These are phyloP conservation scores for Candida easanensis DNA, from an alignment of 805 yeast genomes.

Conservation along the genomic window DNA sequence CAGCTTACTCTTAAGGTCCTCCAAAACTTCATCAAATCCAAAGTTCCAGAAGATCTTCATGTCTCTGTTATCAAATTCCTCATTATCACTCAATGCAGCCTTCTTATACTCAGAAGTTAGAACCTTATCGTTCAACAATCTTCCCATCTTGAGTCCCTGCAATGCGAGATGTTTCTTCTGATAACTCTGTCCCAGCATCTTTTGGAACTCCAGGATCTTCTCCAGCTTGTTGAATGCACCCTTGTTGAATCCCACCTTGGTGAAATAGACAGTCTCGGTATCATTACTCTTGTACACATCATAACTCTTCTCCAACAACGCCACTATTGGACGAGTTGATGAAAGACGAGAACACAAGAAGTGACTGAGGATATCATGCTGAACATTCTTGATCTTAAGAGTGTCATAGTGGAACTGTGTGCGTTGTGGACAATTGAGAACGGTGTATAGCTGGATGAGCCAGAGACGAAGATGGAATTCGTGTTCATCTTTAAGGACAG, in stretches of 20 bases:
- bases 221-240: constrained; percentile 63
- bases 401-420: constrained; percentile 50
- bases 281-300: constrained; percentile 54
- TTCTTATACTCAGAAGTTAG: constrained; percentile 30
- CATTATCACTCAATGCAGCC: constrained; percentile 11
- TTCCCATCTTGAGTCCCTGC: constrained; percentile 28
- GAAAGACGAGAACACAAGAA: constrained; percentile 48
- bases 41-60: constrained; percentile 49
- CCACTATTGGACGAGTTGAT: constrained; percentile 41
- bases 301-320: constrained; percentile 36
- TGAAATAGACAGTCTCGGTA: constrained; percentile 46
- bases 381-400: constrained; percentile 70
- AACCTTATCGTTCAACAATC: constrained; percentile 29
- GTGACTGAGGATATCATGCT: constrained; percentile 66
- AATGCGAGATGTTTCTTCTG: constrained; percentile 25
- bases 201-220: constrained; percentile 62
- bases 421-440: constrained; percentile 50
- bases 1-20: constrained; percentile 11
- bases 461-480: constrained; percentile 72
- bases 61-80: constrained; percentile 57
- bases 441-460: constrained; percentile 61
- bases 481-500: constrained; percentile 54
- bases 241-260: constrained; percentile 53
- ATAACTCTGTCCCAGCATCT: constrained; percentile 47
- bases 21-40: constrained; percentile 35